Evolutionary conservation across 2,329 filamentous ascomycete species (phyloP).

Genomic region (Epichloe baconii): DNA sequence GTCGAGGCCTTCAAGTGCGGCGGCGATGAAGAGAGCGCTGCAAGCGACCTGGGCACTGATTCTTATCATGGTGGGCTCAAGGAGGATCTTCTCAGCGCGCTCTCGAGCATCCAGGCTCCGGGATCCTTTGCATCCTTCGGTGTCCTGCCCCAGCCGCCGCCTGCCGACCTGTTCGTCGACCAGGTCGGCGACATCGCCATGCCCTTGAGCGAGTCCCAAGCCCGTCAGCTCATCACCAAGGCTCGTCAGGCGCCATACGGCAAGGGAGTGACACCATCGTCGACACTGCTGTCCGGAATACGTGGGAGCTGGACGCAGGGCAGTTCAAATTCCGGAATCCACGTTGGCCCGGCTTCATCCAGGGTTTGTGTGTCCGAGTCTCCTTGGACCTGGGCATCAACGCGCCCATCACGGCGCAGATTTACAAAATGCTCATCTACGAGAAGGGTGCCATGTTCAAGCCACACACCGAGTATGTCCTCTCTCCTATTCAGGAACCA

Average conservation of each 20-base stretch:
- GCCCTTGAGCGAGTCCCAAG: slow-evolving; percentile 14
- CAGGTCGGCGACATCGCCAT: slow-evolving; percentile 12
- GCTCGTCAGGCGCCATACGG: slow-evolving; percentile 11
- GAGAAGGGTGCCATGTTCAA: slow-evolving; percentile 37
- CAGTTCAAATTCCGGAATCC: slow-evolving; percentile 25
- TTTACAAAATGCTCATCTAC: slow-evolving; percentile 37
- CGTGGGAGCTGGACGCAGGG: slow-evolving; percentile 26
- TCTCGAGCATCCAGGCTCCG: slow-evolving; percentile 6
- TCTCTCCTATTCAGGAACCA: neutral
- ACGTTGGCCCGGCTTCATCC: slow-evolving; percentile 17
- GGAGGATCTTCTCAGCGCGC: slow-evolving; percentile 2
- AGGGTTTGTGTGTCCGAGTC: slow-evolving; percentile 12
- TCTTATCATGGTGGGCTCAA: neutral
- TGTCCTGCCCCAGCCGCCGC: neutral
- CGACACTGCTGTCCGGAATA: slow-evolving; percentile 27
- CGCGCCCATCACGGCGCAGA: slow-evolving; percentile 18
- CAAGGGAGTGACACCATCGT: slow-evolving; percentile 25
- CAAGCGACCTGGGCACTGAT: neutral
- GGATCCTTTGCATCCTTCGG: slow-evolving; percentile 10
- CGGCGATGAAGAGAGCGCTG: neutral
- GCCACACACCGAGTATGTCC: slow-evolving; percentile 26
- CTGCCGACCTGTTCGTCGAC: slow-evolving; percentile 6
- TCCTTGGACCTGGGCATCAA: slow-evolving; percentile 20
- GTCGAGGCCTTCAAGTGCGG: neutral
- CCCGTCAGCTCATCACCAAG: slow-evolving; percentile 12